Evolutionary conservation across 257 asterid species (phyloP).

Genomic region (Rauvolfia tetraphylla): DNA sequence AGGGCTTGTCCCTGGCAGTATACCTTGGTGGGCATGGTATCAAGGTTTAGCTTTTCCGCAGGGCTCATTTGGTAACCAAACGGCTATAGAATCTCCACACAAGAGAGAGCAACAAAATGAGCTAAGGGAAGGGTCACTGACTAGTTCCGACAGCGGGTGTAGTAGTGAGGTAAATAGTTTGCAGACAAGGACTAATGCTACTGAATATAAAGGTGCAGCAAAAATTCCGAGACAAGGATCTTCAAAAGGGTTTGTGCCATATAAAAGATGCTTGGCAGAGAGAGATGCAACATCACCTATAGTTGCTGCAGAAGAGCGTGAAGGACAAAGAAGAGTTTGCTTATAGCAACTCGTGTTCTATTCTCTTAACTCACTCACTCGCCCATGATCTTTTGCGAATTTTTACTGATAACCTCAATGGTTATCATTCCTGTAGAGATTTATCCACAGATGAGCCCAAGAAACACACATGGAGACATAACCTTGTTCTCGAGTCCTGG

Average conservation of each 20-base stretch:
- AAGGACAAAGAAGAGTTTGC: slow-evolving; percentile 53
- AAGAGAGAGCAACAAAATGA: slow-evolving; percentile 17
- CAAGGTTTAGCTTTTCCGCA: slow-evolving; percentile 33
- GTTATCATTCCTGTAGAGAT: slow-evolving; percentile 5
- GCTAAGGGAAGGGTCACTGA: slow-evolving; percentile 24
- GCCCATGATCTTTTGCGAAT: neutral
- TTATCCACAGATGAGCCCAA: neutral
- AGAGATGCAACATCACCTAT: slow-evolving; percentile 36
- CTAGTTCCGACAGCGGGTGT: slow-evolving; percentile 23
- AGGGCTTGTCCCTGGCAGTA: slow-evolving; percentile 22
- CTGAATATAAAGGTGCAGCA: slow-evolving; percentile 21
- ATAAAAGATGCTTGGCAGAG: slow-evolving; percentile 53
- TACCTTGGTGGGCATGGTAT: slow-evolving; percentile 50
- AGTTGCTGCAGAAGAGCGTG: slow-evolving; percentile 40
- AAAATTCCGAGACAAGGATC: slow-evolving; percentile 16
- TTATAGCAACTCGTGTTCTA: slow-evolving; percentile 30
- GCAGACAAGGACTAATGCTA: slow-evolving; percentile 19
- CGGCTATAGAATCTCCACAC: slow-evolving; percentile 12
- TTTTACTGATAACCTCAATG: neutral
- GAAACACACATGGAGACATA: too few species aligned
- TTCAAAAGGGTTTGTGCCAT: slow-evolving; percentile 63
- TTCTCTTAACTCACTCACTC: neutral
- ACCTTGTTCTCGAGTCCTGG: too few species aligned
- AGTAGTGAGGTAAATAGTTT: slow-evolving; percentile 12
- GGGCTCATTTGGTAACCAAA: slow-evolving; percentile 27